These are phyloP conservation scores for Herpetospermum pedunculosum DNA, from an alignment of 306 rosid species.

Conservation along the genomic window DNA sequence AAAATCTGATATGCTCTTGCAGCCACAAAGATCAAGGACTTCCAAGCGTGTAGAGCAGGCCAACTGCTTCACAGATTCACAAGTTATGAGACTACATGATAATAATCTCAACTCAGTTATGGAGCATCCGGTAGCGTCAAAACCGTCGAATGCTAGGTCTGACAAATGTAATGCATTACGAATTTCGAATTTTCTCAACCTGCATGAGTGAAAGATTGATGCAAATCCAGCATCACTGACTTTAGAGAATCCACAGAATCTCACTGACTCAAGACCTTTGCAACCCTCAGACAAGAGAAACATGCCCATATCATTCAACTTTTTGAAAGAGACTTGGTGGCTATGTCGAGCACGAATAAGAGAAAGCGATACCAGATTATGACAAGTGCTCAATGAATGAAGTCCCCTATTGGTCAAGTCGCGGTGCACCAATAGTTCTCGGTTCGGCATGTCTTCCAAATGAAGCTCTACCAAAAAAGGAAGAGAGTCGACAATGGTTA, in stretches of 20 bases:
- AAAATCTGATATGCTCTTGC: conserved; percentile 24
- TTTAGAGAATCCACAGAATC: conserved; percentile 24
- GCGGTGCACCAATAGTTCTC: not conserved
- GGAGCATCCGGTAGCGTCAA: conserved; percentile 7
- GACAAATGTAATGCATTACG: conserved; percentile 17
- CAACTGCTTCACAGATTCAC: conserved; percentile 22
- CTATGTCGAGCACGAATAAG: conserved; percentile 15
- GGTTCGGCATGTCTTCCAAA: conserved; percentile 19
- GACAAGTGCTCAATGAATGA: conserved; percentile 11
- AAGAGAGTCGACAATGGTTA: not conserved
- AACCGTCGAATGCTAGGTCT: conserved; percentile 15
- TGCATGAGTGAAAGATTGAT: conserved; percentile 20
- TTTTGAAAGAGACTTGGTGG: conserved; percentile 16
- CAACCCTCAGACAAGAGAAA: conserved; percentile 19
- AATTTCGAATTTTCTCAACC: conserved; percentile 16
- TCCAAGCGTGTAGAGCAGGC: conserved; percentile 14
- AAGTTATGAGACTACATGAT: conserved; percentile 20
- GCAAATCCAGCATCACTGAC: conserved; percentile 27
- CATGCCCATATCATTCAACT: conserved; percentile 20
- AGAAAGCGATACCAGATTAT: conserved; percentile 14
- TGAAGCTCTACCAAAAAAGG: conserved; percentile 23
- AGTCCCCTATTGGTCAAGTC: conserved; percentile 22
- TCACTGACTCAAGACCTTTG: conserved; percentile 16
- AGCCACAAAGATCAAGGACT: conserved; percentile 24
- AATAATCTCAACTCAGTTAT: conserved; percentile 19